Percentiles rank a stretch among this genome's conserved stretches.
Conservation (phyloP, 2,329 filamentous ascomycete genomes). For the Penicillium digitatum region DNA sequence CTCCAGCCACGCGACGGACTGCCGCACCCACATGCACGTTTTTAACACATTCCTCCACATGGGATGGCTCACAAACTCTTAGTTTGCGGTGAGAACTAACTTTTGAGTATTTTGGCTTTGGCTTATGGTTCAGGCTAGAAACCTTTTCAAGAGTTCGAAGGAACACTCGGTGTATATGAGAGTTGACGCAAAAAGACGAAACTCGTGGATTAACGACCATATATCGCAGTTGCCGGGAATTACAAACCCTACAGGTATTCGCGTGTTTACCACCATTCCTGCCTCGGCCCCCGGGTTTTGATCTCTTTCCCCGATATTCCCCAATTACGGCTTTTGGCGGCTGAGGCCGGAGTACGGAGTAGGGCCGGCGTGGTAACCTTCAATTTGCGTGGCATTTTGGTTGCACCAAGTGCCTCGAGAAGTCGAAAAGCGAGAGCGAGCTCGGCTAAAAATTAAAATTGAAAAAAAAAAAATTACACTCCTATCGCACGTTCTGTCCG, state of each 20-base stretch:
- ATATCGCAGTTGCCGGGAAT: not conserved
- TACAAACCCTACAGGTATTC: not conserved
- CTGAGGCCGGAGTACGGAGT: not conserved
- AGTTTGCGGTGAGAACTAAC: slow-evolving; percentile 5
- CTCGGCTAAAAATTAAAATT: slow-evolving; percentile 5
- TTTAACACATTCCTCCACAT: slow-evolving; percentile 9
- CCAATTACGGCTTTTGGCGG: not conserved
- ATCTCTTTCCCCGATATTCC: slow-evolving; percentile 4
- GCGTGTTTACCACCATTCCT: not conserved
- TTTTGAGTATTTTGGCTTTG: not conserved
- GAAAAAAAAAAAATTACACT: not conserved
- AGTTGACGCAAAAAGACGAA: not conserved
- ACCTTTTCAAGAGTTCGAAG: not conserved
- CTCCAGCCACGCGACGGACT: slow-evolving; percentile 23
- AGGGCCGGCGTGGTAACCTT: not conserved
- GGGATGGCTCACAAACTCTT: slow-evolving; percentile 20
- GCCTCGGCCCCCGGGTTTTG: not conserved
- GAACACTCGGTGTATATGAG: not conserved
- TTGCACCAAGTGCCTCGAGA: not conserved
- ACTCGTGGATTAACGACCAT: not conserved
- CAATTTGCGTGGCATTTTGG: not conserved
- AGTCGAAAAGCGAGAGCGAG: not conserved
- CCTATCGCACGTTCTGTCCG: slow-evolving; percentile 9
- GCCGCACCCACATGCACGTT: slow-evolving; percentile 15
- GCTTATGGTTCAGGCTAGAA: slow-evolving; percentile 4